Evolutionary conservation across 2,329 filamentous ascomycete species (phyloP), one percentile per base, ranked within the genome.

Genomic region (Aspergillus awamori): DNA sequence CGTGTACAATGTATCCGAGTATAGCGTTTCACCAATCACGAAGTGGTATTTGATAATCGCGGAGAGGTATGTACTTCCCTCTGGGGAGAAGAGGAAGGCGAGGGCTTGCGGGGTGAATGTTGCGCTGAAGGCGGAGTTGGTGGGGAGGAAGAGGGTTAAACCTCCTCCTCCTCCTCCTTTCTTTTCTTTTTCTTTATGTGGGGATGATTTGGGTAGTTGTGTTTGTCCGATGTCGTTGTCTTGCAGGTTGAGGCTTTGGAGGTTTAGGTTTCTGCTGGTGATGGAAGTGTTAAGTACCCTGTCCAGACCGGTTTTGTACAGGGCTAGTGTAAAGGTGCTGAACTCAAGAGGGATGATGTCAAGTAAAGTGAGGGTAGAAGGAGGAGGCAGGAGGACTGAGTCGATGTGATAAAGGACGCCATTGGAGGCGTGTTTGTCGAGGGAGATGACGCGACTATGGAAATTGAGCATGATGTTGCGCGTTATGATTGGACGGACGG

Each of bases 31-130:
- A 70, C 91, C 86, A 45, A 87, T 83, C 1, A 89, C 89, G 53
- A 93, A 83, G 70, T 94, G 90, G 73, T 96, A 96, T 79, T 91
- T 82, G 15, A 96, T 81, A 49, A 97, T 80, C 0, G 91, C 91
- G 66, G 85, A 87, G 17, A 97, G 84, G 73, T 92, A 96, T 74
- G 88, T 88, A 65, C 84, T 81, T 1, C 93, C 93, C 56, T 83
- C 84, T 28, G 85, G 81, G 61, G 89, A 91, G 83, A 97, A 97
- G 4, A 97, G 82, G 83, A 96, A 97, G 22, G 88, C 90, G 72
- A 94, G 96, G 69, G 89, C 86, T 58, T 75, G 82, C 1, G 86
- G 83, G 0, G 92, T 92, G 1, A 97, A 87, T 66, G 86, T 45
- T 20, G 20, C 86, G 69, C 84, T 73, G 80, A 94, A 97, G n/a